phyloP scores from a whole-genome alignment of 2,329 filamentous ascomycete species.

The Plenodomus tracheiphilus region DNA sequence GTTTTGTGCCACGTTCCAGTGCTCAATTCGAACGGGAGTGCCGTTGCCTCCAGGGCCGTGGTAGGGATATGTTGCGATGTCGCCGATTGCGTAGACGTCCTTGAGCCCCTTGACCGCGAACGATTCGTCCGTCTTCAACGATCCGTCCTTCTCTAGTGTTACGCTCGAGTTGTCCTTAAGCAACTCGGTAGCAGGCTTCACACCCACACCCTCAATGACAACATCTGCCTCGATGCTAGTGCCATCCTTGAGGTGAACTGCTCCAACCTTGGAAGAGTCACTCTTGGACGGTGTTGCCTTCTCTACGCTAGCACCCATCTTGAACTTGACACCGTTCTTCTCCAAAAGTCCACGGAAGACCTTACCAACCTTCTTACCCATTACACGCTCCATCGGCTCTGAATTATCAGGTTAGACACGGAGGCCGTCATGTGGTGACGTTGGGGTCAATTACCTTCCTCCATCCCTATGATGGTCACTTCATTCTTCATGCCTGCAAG shows the following conservation, averaged over 20 bases:
- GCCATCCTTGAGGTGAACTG: conserved; percentile 82
- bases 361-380: conserved; percentile 78
- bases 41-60: conserved; percentile 82
- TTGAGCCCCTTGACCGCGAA: conserved; percentile 76
- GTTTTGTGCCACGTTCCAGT: conserved; percentile 98
- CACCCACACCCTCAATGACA: conserved; percentile 88
- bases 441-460: conserved; percentile 53
- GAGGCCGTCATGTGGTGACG: too few relatives aligned
- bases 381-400: conserved; percentile 80
- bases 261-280: conserved; percentile 73
- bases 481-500: conserved; percentile 76
- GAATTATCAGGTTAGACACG: conserved; percentile 14
- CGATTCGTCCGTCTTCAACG: conserved; percentile 75
- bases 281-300: conserved; percentile 74
- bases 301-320: conserved; percentile 78
- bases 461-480: conserved; percentile 88
- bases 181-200: conserved; percentile 82
- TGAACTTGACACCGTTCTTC: conserved; percentile 85
- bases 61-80: conserved; percentile 95
- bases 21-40: conserved; percentile 80
- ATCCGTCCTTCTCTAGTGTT: conserved; percentile 80
- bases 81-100: conserved; percentile 89
- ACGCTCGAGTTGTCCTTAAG: conserved; percentile 72
- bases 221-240: conserved; percentile 83
- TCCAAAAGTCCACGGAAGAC: conserved; percentile 81